phyloP scores from a whole-genome alignment of 2,329 filamentous ascomycete species.

The Nemania abortiva region DNA sequence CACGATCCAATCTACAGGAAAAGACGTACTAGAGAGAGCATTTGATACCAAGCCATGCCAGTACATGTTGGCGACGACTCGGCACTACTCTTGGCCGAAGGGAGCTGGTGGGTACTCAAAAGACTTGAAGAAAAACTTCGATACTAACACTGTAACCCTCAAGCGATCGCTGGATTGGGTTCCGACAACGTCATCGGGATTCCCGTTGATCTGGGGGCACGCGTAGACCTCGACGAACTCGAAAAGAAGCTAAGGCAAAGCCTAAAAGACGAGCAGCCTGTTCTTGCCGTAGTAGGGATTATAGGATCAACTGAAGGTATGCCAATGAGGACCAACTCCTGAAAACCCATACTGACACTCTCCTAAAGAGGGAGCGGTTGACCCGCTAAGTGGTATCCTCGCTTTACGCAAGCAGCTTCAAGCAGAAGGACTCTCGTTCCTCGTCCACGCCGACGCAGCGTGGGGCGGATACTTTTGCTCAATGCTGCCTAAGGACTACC shows the following conservation, averaged over 20 bases:
- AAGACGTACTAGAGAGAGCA: slow-evolving; percentile 53
- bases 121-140: neutral
- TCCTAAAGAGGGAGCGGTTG: slow-evolving; percentile 57
- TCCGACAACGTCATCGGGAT: slow-evolving; percentile 58
- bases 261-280: slow-evolving; percentile 50
- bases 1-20: slow-evolving; percentile 57
- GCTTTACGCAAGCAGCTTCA: slow-evolving; percentile 57
- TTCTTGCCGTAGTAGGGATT: slow-evolving; percentile 60
- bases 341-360: neutral
- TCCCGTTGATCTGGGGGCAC: slow-evolving; percentile 55
- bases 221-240: slow-evolving; percentile 53
- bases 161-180: slow-evolving; percentile 60
- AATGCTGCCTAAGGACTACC: slow-evolving; percentile 55
- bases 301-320: slow-evolving; percentile 60
- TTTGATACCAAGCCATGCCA: slow-evolving; percentile 52
- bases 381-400: slow-evolving; percentile 55
- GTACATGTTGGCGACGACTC: slow-evolving; percentile 57
- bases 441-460: slow-evolving; percentile 61
- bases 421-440: slow-evolving; percentile 57
- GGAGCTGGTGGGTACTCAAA: slow-evolving; percentile 54
- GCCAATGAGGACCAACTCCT: neutral
- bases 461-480: slow-evolving; percentile 64
- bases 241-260: slow-evolving; percentile 50
- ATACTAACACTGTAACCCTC: neutral
- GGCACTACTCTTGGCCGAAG: slow-evolving; percentile 64